A percentile compares a stretch with the other conserved stretches of the same genome.
Conservation (phyloP, 768 basidiomycete species). For the Serendipita indica region DNA sequence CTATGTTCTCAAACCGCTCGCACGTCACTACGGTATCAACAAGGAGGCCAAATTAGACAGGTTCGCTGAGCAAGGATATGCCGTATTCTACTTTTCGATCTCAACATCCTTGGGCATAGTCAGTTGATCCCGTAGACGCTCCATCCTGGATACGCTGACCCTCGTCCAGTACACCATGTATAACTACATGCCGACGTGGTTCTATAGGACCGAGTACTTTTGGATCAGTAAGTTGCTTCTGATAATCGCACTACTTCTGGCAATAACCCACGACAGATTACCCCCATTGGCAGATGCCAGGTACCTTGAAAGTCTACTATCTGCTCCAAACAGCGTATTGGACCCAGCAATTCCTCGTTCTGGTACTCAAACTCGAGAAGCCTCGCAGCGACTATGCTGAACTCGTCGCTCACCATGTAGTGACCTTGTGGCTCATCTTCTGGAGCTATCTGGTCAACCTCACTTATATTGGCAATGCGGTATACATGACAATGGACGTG, state of each 20-base stretch:
- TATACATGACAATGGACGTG: conserved; percentile 95
- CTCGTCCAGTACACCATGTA: conserved; percentile 32
- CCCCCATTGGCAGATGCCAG: conserved; percentile 78
- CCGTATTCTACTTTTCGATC: conserved; percentile 58
- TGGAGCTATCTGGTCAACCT: conserved; percentile 75
- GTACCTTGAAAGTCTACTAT: conserved; percentile 80
- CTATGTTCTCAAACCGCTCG: conserved; percentile 51
- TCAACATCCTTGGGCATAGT: conserved; percentile 70
- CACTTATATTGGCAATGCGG: conserved; percentile 77
- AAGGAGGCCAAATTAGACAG: conserved; percentile 53
- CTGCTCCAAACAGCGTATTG: conserved; percentile 89
- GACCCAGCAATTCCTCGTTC: conserved; percentile 82
- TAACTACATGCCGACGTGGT: conserved; percentile 72
- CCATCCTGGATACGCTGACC: not conserved
- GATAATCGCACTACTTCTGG: not conserved
- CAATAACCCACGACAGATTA: conserved; percentile 38
- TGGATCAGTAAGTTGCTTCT: conserved; percentile 49
- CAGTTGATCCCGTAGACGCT: conserved; percentile 28
- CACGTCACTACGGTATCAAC: conserved; percentile 53
- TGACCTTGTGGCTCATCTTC: conserved; percentile 91
- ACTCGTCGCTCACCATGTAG: conserved; percentile 78
- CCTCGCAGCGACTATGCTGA: conserved; percentile 85
- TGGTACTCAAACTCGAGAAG: conserved; percentile 77
- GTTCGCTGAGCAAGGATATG: conserved; percentile 88
- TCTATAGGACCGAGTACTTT: conserved; percentile 69